These are phyloP conservation scores for Austropuccinia psidii DNA, from an alignment of 1,284 basidiomycete species.

Conservation along the genomic window DNA sequence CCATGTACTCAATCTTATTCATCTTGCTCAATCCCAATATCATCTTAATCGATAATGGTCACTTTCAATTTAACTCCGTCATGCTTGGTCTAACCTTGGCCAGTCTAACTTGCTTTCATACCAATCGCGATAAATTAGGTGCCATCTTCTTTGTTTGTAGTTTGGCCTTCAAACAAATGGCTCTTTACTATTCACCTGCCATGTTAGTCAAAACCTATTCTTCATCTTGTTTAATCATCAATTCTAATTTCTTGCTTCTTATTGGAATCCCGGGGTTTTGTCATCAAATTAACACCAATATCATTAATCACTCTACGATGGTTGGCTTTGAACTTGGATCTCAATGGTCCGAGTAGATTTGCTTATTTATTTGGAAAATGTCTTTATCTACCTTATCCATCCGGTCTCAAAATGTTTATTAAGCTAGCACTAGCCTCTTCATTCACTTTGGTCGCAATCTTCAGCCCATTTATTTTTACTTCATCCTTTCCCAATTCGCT, in stretches of 20 bases:
- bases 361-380: constrained; percentile 76
- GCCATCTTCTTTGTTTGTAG: constrained; percentile 73
- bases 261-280: neutral
- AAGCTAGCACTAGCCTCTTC: constrained; percentile 55
- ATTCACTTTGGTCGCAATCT: constrained; percentile 61
- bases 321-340: neutral
- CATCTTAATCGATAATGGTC: constrained; percentile 77
- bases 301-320: neutral
- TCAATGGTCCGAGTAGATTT: constrained; percentile 49
- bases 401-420: constrained; percentile 61
- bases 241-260: neutral
- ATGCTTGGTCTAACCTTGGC: constrained; percentile 75
- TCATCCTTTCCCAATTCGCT: constrained; percentile 52
- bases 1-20: neutral
- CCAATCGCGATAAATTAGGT: constrained; percentile 63
- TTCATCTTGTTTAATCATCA: too few relatives aligned
- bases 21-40: constrained; percentile 56
- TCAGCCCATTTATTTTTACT: constrained; percentile 65
- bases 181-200: constrained; percentile 83
- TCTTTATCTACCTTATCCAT: constrained; percentile 58
- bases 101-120: constrained; percentile 62
- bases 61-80: constrained; percentile 82
- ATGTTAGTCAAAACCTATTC: constrained; percentile 49
- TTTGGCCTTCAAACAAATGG: constrained; percentile 91
- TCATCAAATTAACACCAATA: neutral